These are phyloP conservation scores for Aspergillus diversus DNA, from an alignment of 495 filamentous ascomycete genomes.

Conservation along the genomic window DNA sequence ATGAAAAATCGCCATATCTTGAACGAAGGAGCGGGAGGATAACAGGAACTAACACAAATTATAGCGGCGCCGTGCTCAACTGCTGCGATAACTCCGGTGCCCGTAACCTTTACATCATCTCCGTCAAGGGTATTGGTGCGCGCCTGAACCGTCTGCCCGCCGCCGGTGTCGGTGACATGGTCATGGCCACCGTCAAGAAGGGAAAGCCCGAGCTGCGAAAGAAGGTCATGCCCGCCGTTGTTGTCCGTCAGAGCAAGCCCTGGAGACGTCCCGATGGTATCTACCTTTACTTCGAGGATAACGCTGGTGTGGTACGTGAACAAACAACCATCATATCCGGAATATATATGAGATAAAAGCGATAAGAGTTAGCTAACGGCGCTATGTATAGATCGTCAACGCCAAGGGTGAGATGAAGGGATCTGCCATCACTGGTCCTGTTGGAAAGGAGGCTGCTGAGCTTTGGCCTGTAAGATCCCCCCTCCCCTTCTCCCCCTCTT, in stretches of 20 bases:
- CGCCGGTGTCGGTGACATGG: conserved; percentile 98
- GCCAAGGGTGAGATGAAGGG: conserved; percentile 99
- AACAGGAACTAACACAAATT: conserved; percentile 32
- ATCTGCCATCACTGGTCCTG: conserved; percentile 96
- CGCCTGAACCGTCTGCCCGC: conserved; percentile 97
- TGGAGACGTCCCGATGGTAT: conserved; percentile 97
- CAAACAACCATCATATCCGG: neutral
- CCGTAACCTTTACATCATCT: conserved; percentile 99
- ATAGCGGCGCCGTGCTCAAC: conserved; percentile 93
- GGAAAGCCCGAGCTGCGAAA: conserved; percentile 98
- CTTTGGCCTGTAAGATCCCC: conserved; percentile 86
- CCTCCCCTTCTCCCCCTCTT: neutral
- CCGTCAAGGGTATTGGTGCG: conserved; percentile 98
- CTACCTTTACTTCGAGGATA: conserved; percentile 99
- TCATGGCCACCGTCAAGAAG: conserved; percentile 99
- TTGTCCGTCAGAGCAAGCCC: conserved; percentile 97
- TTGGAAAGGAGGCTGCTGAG: conserved; percentile 99
- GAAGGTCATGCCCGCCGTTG: conserved; percentile 99
- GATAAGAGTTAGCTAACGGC: neutral
- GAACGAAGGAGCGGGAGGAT: conserved; percentile 3
- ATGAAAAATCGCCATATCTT: neutral
- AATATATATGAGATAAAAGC: neutral
- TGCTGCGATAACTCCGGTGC: conserved; percentile 99
- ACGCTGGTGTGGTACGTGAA: conserved; percentile 83
- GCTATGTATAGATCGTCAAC: conserved; percentile 84